phyloP scores from a whole-genome alignment of 306 rosid species.

The Geum urbanum region DNA sequence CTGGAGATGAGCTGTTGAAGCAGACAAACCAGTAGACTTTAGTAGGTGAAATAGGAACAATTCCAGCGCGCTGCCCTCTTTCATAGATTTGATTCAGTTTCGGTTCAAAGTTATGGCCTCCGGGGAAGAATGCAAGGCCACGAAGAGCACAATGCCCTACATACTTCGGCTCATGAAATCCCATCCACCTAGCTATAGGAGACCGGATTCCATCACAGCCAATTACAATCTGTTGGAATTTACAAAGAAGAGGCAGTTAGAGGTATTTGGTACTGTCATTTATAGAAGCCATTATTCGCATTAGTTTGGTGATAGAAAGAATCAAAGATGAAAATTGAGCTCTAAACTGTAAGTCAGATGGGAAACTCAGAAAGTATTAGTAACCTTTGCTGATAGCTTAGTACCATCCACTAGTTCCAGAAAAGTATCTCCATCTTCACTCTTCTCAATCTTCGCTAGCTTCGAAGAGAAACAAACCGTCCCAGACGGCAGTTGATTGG shows the following conservation, averaged over 20 bases:
- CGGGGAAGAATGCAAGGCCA: conserved; percentile 61
- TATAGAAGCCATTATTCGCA: background rate
- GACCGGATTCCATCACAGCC: conserved; percentile 92
- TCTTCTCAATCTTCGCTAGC: conserved; percentile 49
- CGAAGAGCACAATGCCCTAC: conserved; percentile 77
- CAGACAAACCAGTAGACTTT: conserved; percentile 95
- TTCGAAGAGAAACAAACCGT: conserved; percentile 63
- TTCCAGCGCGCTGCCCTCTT: conserved; percentile 77
- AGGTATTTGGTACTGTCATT: background rate
- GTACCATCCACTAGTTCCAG: conserved; percentile 69
- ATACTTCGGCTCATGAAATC: conserved; percentile 59
- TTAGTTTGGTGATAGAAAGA: background rate
- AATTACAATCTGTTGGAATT: conserved; percentile 57
- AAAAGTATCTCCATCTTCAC: conserved; percentile 41
- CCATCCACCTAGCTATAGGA: conserved; percentile 86
- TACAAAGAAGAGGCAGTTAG: background rate
- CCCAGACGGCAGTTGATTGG: conserved; percentile 48
- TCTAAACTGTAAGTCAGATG: too few relatives aligned
- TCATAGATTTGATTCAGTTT: conserved; percentile 67
- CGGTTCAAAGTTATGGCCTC: conserved; percentile 61
- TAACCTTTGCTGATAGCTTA: conserved; percentile 64
- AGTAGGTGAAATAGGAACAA: conserved; percentile 77
- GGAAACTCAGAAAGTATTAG: background rate
- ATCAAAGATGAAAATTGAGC: background rate
- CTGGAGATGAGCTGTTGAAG: conserved; percentile 72